Evolutionary conservation across 768 basidiomycete genomes (phyloP).

Genomic region (Termitomyces sp.): DNA sequence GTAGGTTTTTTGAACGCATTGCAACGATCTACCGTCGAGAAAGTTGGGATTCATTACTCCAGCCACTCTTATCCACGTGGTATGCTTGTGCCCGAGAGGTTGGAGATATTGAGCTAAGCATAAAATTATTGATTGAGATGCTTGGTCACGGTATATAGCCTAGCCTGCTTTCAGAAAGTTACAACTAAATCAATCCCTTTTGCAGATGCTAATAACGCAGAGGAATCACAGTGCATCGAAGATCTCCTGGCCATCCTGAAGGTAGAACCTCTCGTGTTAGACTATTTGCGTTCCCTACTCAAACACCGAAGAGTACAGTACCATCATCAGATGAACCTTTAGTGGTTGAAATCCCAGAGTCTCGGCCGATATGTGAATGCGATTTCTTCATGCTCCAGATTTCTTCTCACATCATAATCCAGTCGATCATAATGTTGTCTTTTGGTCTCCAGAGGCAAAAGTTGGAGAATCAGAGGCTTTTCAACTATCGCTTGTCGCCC

Average conservation of each 20-base stretch:
- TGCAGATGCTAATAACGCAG: constrained; percentile 34
- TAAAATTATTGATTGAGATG: constrained; percentile 80
- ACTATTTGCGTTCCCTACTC: neutral
- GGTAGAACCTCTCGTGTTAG: constrained; percentile 35
- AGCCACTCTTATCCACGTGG: constrained; percentile 74
- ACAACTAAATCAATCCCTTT: neutral
- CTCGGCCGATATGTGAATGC: constrained; percentile 57
- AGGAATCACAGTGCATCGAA: constrained; percentile 51
- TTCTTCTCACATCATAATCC: constrained; percentile 5
- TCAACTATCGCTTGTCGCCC: constrained; percentile 66
- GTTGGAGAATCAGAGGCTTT: constrained; percentile 66
- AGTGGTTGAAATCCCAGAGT: constrained; percentile 59
- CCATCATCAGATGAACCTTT: constrained; percentile 60
- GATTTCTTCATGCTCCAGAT: neutral
- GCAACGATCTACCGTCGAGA: constrained; percentile 86
- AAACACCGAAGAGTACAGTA: constrained; percentile 55
- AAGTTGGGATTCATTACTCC: constrained; percentile 72
- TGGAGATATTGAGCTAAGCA: constrained; percentile 72
- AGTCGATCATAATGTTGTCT: constrained; percentile 69
- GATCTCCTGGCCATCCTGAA: constrained; percentile 71
- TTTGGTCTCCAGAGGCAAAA: constrained; percentile 65
- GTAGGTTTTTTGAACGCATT: constrained; percentile 90
- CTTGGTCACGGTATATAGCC: constrained; percentile 61
- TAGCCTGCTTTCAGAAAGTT: neutral
- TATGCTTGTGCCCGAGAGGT: constrained; percentile 78